Evolutionary conservation across 1,139 yeast genomes (phyloP), one percentile per base, ranked within the genome.

Genomic region (Yamadazyma membranifaciens): DNA sequence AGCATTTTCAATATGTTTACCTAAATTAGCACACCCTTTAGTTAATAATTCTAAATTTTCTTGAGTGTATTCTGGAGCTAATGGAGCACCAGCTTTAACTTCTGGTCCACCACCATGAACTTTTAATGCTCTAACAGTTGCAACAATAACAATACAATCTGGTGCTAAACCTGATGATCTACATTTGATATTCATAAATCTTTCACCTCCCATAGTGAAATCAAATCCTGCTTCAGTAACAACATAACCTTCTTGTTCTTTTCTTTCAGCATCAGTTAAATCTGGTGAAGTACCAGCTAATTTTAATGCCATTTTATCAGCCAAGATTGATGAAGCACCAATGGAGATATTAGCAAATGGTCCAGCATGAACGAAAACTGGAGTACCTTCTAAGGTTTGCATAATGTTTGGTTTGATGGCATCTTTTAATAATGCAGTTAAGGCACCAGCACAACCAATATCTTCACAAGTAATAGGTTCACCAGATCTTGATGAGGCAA

Each of bases 61-160:
- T 56, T 78, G 78, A 43, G 87, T 75, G 70, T 92, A 92, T 59
- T 80, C 97, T 40, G 81, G 73, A 45, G 98, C 95, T 60, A 92
- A 77, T 50, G 95, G 83, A 42, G 87, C 83, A 59, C 98, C 98
- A 36, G 98, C 96, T 66, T 87, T 87, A 50, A 92, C 98, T 57
- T 88, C 96, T 31, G 98, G 96, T 48, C 96, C 98, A 59, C 98
- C 98, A 52, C 98, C 98, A 63, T 92, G 98, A 37, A 88, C 88
- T 71, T 92, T 92, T 65, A 92, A 79, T 28, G 98, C 98, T 67
- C 98, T 83, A 36, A 89, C 96, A 37, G 98, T 92, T 38, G 98
- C 98, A 43, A 92, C 98, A 60, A 92, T 85, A 44, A 92, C 95
- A 51, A 91, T 89, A 42, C 84, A 88, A 61, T 92, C 96, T 31